Percentiles rank a stretch among this genome's conserved stretches.
Evolutionary conservation across 116 monocot species (phyloP).

Genomic region (Posidonia oceanica): DNA sequence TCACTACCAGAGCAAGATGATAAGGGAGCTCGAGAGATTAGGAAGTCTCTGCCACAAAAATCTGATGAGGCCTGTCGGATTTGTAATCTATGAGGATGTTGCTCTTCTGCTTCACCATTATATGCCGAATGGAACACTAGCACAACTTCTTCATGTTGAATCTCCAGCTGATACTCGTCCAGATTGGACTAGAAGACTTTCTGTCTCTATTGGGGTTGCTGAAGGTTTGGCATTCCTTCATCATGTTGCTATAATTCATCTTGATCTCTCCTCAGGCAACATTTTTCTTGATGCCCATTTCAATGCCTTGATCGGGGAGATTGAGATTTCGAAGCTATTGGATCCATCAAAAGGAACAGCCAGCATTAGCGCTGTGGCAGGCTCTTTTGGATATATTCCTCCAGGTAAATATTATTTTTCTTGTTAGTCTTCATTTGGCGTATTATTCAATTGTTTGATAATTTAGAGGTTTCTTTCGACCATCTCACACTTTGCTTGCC

Average conservation of each 20-base stretch:
- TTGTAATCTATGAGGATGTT: slow-evolving; percentile 76
- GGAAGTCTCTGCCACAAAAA: slow-evolving; percentile 49
- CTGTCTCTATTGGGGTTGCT: slow-evolving; percentile 49
- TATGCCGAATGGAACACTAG: slow-evolving; percentile 65
- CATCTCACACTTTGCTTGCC: no score
- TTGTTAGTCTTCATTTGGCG: background rate
- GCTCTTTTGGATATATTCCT: slow-evolving; percentile 87
- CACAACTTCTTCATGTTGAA: slow-evolving; percentile 34
- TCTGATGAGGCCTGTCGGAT: slow-evolving; percentile 67
- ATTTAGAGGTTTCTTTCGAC: background rate
- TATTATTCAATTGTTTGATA: background rate
- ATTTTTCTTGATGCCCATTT: slow-evolving; percentile 52
- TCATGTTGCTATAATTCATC: slow-evolving; percentile 61
- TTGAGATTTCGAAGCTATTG: slow-evolving; percentile 79
- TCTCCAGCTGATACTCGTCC: slow-evolving; percentile 15
- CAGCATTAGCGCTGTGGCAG: slow-evolving; percentile 84
- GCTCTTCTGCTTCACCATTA: slow-evolving; percentile 63
- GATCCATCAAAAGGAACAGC: slow-evolving; percentile 93
- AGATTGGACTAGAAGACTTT: slow-evolving; percentile 53
- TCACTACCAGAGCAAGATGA: slow-evolving; percentile 65
- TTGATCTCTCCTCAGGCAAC: slow-evolving; percentile 69
- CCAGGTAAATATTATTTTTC: slow-evolving; percentile 38
- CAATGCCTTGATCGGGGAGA: slow-evolving; percentile 67
- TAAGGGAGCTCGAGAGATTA: slow-evolving; percentile 69
- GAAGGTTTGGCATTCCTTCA: slow-evolving; percentile 82